Evolutionary conservation across 331 rosid genomes (phyloP), one percentile per base, ranked within the genome.

Genomic region (Rhamnella rubrinervis): DNA sequence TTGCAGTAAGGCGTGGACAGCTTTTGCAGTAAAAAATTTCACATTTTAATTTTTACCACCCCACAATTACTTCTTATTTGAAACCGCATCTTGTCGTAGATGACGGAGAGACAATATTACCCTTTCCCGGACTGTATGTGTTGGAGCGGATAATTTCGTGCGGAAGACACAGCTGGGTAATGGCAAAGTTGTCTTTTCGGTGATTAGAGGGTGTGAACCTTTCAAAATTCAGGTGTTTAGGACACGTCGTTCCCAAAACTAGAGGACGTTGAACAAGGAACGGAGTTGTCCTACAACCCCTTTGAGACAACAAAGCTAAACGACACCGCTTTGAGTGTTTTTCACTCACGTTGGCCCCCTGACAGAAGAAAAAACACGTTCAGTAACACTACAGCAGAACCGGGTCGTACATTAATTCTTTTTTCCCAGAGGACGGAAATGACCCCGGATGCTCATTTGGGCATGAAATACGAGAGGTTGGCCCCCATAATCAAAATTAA

Each of bases 401-500:
- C 9, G 13, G 70, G 75, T 18, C 37, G 50, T 35, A 19, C 53
- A 20, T 74, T 62, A 71, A 40, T 6, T 6, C 10, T 9, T 3
- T 55, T 28, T 19, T n/a, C 2, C 0, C 5, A 5, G 8, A 3
- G 38, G 75, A 73, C 83, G 51, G 55, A 68, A 76, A 37, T 69
- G 55, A 3, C 75, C 80, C 56, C 74, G 6, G 40, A 12, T 3
- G 17, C 4, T 23, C 7, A 72, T 73, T 79, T 57, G 17, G 18
- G 21, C 57, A 16, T 52, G 21, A 58, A 65, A 31, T 9, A 10
- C 23, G 44, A 25, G 61, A 2, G 2, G 15, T 31, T 28, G 82
- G 41, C 67, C 23, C 63, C 51, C 53, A 7, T 77, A 78, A 84
- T 78, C 87, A n/a, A 17, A 52, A 79, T 85, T 85, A 85, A 68